Evolutionary conservation across 2,329 filamentous ascomycete genomes (phyloP).

Genomic region (Sporothrix inflata): DNA sequence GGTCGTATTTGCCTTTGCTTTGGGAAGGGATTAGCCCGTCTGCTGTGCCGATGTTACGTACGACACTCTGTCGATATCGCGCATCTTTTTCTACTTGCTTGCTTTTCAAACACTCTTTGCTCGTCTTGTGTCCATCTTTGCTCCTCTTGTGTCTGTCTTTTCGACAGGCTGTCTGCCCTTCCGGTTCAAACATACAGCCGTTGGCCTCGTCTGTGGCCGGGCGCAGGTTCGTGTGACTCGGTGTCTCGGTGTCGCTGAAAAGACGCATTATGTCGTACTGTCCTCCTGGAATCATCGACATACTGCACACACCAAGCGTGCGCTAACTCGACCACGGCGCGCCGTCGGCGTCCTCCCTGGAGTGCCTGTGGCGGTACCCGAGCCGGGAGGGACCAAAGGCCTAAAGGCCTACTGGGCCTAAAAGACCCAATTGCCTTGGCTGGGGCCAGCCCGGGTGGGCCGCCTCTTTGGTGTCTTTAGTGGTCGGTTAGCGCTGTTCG

Average conservation of each 20-base stretch:
- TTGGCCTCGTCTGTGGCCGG: neutral
- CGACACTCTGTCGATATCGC: neutral
- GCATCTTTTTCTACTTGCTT: neutral
- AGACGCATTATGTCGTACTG: too few species aligned
- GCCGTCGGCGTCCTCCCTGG: slow-evolving; percentile 15
- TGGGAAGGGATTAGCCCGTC: too few species aligned
- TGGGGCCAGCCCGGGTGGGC: neutral
- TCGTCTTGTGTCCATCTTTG: neutral
- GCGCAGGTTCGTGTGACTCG: neutral
- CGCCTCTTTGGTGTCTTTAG: neutral
- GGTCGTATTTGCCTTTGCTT: neutral
- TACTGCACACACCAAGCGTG: neutral
- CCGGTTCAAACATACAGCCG: too few species aligned
- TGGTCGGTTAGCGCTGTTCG: neutral
- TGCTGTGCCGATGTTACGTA: too few species aligned
- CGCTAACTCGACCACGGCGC: neutral
- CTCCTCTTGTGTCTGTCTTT: neutral
- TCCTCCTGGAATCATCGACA: too few species aligned
- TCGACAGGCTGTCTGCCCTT: neutral
- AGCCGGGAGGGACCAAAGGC: neutral
- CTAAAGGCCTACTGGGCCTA: too few species aligned
- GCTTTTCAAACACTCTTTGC: neutral
- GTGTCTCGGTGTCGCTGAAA: neutral
- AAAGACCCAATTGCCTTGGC: too few species aligned
- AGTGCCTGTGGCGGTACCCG: slow-evolving; percentile 18